These are phyloP conservation scores for Kazachstania psychrophila DNA, from an alignment of 805 yeast species.

Conservation along the genomic window DNA sequence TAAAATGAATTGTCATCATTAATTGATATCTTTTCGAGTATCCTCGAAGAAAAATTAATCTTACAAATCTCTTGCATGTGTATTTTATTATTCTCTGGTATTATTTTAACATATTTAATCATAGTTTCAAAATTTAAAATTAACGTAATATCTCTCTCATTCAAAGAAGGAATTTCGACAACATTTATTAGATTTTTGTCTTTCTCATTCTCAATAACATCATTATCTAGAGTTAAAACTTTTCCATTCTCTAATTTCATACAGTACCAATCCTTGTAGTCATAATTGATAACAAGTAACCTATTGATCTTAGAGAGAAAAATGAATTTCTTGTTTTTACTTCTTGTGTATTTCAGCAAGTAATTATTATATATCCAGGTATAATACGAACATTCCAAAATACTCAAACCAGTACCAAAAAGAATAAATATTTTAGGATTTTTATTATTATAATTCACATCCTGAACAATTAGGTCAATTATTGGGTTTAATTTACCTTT, in stretches of 20 bases:
- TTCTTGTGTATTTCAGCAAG: slow-evolving; percentile 20
- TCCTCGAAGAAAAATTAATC: slow-evolving; percentile 3
- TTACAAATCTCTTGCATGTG: slow-evolving; percentile 4
- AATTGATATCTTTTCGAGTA: slow-evolving; percentile 4
- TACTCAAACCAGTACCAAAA: slow-evolving; percentile 17
- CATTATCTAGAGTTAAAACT: slow-evolving; percentile 12
- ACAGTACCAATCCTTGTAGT: slow-evolving; percentile 21
- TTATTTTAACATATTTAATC: slow-evolving; percentile 12
- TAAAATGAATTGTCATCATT: slow-evolving; percentile 7
- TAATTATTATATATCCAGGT: slow-evolving; percentile 17
- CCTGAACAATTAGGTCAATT: slow-evolving; percentile 11
- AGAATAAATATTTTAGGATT: slow-evolving; percentile 15
- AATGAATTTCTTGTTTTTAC: slow-evolving; percentile 14
- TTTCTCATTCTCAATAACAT: slow-evolving; percentile 6
- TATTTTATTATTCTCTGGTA: slow-evolving; percentile 13
- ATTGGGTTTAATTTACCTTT: slow-evolving; percentile 12
- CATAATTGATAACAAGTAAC: slow-evolving; percentile 18
- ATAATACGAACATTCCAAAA: slow-evolving; percentile 15
- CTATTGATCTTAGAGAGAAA: slow-evolving; percentile 19
- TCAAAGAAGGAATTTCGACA: slow-evolving; percentile 7
- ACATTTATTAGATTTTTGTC: slow-evolving; percentile 6
- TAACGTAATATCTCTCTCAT: slow-evolving; percentile 4
- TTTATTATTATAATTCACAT: too few species aligned
- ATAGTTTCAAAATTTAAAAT: slow-evolving; percentile 10
- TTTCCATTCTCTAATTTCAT: slow-evolving; percentile 23